A percentile compares a stretch with the other conserved stretches of the same genome.
These are phyloP conservation scores for Aspergillus ochraceoroseus DNA, from an alignment of 2,329 filamentous ascomycete genomes.

Conservation along the genomic window DNA sequence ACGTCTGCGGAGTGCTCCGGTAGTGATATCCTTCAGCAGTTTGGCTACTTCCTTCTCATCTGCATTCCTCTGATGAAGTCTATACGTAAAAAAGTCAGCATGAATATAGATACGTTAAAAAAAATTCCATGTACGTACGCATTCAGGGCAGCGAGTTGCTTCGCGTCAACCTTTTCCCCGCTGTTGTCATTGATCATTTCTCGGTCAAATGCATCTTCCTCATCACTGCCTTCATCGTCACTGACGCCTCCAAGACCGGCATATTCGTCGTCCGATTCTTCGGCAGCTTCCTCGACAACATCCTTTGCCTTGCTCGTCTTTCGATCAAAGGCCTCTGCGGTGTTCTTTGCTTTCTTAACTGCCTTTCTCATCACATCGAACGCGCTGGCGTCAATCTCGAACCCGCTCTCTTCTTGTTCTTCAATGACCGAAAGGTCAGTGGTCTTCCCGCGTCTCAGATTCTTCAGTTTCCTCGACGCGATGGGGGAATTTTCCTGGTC, in stretches of 20 bases:
- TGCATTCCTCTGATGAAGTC: constrained; percentile 69
- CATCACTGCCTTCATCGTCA: constrained; percentile 75
- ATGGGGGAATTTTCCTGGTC: constrained; percentile 58
- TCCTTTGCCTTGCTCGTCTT: constrained; percentile 82
- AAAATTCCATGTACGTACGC: constrained; percentile 60
- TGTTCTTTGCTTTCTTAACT: constrained; percentile 51
- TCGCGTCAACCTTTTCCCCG: constrained; percentile 70
- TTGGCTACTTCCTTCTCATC: constrained; percentile 88
- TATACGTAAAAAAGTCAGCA: constrained; percentile 36
- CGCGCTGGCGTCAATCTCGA: constrained; percentile 48
- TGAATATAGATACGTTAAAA: not conserved
- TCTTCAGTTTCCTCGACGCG: constrained; percentile 55
- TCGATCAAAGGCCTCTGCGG: constrained; percentile 64
- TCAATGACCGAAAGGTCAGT: constrained; percentile 46
- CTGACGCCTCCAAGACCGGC: constrained; percentile 85
- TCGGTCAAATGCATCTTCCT: constrained; percentile 69
- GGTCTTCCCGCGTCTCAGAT: constrained; percentile 47
- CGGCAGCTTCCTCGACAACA: constrained; percentile 87
- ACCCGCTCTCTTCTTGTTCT: constrained; percentile 35
- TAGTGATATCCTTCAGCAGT: constrained; percentile 88
- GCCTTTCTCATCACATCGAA: constrained; percentile 69
- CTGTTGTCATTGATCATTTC: constrained; percentile 88
- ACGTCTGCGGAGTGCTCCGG: constrained; percentile 78
- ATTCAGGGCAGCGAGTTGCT: constrained; percentile 77
- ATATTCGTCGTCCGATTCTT: constrained; percentile 98